Evolutionary conservation across 2,329 filamentous ascomycete species (phyloP).

Genomic region (Exophiala spinifera): DNA sequence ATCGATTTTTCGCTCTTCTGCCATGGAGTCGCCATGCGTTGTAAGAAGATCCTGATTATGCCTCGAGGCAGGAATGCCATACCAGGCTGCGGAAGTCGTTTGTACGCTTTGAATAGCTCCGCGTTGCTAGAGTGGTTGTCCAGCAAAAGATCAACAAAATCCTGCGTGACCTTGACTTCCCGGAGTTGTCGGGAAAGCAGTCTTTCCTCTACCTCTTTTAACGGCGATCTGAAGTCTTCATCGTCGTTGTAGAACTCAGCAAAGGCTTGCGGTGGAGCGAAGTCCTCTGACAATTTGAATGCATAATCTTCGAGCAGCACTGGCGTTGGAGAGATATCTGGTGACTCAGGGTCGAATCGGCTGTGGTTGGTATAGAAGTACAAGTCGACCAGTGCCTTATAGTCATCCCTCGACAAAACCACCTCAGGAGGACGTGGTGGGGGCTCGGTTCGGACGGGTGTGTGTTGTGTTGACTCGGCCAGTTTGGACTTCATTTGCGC

Average conservation of each 20-base stretch:
- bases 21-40: slow-evolving; percentile 62
- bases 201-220: slow-evolving; percentile 36
- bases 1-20: slow-evolving; percentile 60
- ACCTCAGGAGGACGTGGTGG: slow-evolving; percentile 11
- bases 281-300: slow-evolving; percentile 29
- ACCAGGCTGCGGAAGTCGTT: slow-evolving; percentile 51
- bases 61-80: slow-evolving; percentile 48
- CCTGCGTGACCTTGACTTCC: slow-evolving; percentile 25
- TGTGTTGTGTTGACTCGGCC: slow-evolving; percentile 1
- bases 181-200: slow-evolving; percentile 33
- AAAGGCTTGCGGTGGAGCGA: slow-evolving; percentile 22
- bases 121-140: slow-evolving; percentile 46
- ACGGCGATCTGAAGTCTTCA: slow-evolving; percentile 23
- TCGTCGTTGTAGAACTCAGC: slow-evolving; percentile 23
- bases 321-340: slow-evolving; percentile 29
- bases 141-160: slow-evolving; percentile 42
- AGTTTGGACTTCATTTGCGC: slow-evolving; percentile 25
- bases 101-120: slow-evolving; percentile 53
- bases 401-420: slow-evolving; percentile 42
- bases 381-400: slow-evolving; percentile 47
- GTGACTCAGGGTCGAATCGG: slow-evolving; percentile 28
- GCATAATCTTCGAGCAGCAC: slow-evolving; percentile 27
- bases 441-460: not conserved
- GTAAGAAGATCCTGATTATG: slow-evolving; percentile 63
- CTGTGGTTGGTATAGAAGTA: slow-evolving; percentile 39